Percentiles rank a stretch among this genome's conserved stretches.
Conservation (phyloP, 108 stramenopile species). For the Cyclostephanos invisitatus region DNA sequence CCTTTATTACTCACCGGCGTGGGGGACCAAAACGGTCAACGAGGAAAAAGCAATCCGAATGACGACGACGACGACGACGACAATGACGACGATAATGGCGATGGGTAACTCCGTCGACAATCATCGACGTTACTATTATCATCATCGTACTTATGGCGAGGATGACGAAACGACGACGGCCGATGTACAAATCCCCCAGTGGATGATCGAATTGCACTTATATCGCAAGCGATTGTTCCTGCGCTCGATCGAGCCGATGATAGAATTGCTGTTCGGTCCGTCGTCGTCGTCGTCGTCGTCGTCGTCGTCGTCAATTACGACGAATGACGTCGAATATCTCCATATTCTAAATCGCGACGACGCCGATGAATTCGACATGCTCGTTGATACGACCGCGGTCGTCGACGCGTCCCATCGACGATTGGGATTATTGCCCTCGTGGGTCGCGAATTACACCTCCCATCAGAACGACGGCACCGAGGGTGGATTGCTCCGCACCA, state of each 20-base stretch:
- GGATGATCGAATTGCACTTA: constrained; percentile 64
- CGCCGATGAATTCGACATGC: no score
- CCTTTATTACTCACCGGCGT: no score
- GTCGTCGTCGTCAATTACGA: no score
- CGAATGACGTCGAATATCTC: no score
- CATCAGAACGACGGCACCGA: not conserved
- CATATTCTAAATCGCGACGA: not conserved
- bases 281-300: constrained; percentile 15
- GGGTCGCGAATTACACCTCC: constrained; percentile 51
- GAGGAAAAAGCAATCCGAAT: no score
- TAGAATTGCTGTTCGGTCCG: constrained; percentile 71
- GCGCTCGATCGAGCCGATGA: constrained; percentile 71
- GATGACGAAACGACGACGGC: not conserved
- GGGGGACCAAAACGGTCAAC: no score
- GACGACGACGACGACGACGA: not conserved
- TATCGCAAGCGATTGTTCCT: constrained; percentile 75
- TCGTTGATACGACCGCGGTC: not conserved
- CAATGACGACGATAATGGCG: not conserved
- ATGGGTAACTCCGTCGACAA: not conserved
- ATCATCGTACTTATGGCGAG: not conserved
- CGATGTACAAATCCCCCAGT: constrained; percentile 64
- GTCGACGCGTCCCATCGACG: constrained; percentile 54
- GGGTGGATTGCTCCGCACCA: constrained; percentile 49
- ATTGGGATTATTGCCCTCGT: constrained; percentile 71
- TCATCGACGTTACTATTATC: not conserved